Base-by-base conservation (phyloP, 352 stramenopile species). In the Phytophthora cactorum region DNA sequence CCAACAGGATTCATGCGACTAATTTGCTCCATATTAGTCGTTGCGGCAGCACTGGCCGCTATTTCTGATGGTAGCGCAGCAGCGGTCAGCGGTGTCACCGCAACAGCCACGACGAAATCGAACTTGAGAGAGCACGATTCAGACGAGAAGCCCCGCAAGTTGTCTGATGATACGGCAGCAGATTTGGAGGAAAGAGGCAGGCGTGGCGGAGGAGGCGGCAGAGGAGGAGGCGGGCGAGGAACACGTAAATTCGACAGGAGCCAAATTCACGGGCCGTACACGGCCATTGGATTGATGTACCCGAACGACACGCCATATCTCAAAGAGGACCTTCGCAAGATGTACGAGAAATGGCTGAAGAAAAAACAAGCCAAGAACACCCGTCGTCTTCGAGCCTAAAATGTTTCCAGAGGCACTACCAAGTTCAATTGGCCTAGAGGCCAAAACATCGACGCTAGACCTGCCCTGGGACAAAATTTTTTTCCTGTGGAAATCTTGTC, bases 211-310 rank as follows among this genome's bases (percentile, higher is more conserved):
- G n/a, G n/a, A n/a, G n/a, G n/a, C n/a, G n/a, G n/a, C n/a, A n/a
- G n/a, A n/a, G n/a, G 57, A 22, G 25, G 46, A 2, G 17, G 55
- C 5, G 27, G 53, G 15, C 17, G 36, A 36, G 5, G 15, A 11
- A 29, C 2, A 28, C n/a, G 17, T 14, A 28, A 22, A 28, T 49
- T 29, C 17, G 17, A 49, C 43, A 49, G 43, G 43, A 22, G 43
- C 43, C 43, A 31, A 51, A 51, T 57, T 22, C 15, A 45, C 4
- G 28, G 17, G 5, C 51, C 59, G 11, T 29, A 59, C 17, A 52
- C 49, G 7, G 59, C 49, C 25, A 66, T 66, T 39, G 59, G 36
- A 2, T 4, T 66, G 1, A 66, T 66, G 59, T 59, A 60, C 22
- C 50, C 59, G 0, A 60, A 52, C 47, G 59, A 52, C 29, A 60